phyloP scores from a whole-genome alignment of 176 grass and related monocot genomes.

The Hordeum marinum region DNA sequence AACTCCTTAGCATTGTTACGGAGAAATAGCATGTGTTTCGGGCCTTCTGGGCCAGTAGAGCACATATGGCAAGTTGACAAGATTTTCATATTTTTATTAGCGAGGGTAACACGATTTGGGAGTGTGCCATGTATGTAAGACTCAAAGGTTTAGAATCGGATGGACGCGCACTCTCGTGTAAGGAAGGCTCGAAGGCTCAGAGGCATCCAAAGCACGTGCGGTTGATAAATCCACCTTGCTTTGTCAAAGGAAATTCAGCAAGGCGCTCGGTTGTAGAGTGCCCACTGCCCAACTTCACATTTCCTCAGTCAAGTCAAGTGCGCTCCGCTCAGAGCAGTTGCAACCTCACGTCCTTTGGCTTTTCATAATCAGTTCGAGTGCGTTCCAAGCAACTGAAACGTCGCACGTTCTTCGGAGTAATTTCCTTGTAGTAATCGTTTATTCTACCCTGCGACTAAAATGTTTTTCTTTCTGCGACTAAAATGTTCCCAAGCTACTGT shows the following conservation, averaged over 20 bases:
- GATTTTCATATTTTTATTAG: too few species aligned
- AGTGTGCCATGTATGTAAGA: too few species aligned
- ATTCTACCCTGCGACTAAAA: neutral
- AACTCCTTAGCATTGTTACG: too few species aligned
- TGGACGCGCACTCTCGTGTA: too few species aligned
- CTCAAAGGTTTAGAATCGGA: too few species aligned
- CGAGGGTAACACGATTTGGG: too few species aligned
- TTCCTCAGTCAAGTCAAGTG: neutral
- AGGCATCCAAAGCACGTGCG: neutral
- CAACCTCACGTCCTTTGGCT: neutral
- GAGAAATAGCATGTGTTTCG: too few species aligned
- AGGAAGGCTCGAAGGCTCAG: neutral
- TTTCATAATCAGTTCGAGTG: neutral
- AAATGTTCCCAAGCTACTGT: neutral
- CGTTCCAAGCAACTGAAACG: slow-evolving; percentile 28
- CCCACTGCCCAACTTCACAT: neutral
- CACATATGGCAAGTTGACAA: too few species aligned
- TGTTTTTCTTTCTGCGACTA: too few species aligned
- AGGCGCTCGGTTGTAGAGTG: neutral
- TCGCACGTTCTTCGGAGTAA: neutral
- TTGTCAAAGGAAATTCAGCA: neutral
- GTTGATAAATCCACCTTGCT: neutral
- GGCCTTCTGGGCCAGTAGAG: too few species aligned
- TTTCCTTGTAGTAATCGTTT: neutral
- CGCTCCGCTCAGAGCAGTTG: slow-evolving; percentile 8